Evolutionary conservation across 345 rosid genomes (phyloP).

Genomic region (Aquilaria yunnanensis): DNA sequence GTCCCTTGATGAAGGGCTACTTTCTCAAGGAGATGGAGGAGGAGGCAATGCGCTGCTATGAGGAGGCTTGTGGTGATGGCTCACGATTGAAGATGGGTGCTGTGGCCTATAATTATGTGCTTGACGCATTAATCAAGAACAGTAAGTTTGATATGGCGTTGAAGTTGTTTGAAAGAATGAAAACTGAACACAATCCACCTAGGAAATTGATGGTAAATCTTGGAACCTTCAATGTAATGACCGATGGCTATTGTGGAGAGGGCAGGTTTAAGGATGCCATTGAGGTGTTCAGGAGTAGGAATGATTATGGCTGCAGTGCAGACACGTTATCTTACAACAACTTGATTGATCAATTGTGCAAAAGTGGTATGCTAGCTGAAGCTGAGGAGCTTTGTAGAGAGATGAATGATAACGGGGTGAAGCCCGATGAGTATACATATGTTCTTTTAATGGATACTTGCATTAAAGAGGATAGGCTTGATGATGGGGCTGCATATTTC

Average conservation of each 20-base stretch:
- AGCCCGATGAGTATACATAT: constrained; percentile 76
- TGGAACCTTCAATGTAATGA: constrained; percentile 88
- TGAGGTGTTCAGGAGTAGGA: constrained; percentile 61
- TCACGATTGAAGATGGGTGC: constrained; percentile 64
- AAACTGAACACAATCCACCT: constrained; percentile 64
- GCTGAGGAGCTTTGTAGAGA: constrained; percentile 69
- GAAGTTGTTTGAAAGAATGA: constrained; percentile 64
- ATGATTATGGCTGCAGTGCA: constrained; percentile 54
- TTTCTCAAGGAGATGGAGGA: constrained; percentile 68
- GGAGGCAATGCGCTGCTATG: constrained; percentile 75
- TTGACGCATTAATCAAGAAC: constrained; percentile 70
- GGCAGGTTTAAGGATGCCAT: constrained; percentile 63
- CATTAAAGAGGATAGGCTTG: constrained; percentile 45
- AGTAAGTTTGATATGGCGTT: constrained; percentile 72
- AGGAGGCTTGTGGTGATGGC: constrained; percentile 42
- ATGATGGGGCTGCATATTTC: constrained; percentile 79
- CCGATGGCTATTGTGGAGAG: constrained; percentile 62
- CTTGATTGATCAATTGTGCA: constrained; percentile 75
- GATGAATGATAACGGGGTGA: constrained; percentile 74
- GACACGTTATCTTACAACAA: constrained; percentile 68
- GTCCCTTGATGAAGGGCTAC: constrained; percentile 72
- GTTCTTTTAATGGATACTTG: constrained; percentile 79
- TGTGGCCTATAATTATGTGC: constrained; percentile 56
- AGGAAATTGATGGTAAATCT: constrained; percentile 52
- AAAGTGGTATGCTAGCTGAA: constrained; percentile 55